Evolutionary conservation across 2,329 filamentous ascomycete genomes (phyloP).

Genomic region (Cladosporium sp.): DNA sequence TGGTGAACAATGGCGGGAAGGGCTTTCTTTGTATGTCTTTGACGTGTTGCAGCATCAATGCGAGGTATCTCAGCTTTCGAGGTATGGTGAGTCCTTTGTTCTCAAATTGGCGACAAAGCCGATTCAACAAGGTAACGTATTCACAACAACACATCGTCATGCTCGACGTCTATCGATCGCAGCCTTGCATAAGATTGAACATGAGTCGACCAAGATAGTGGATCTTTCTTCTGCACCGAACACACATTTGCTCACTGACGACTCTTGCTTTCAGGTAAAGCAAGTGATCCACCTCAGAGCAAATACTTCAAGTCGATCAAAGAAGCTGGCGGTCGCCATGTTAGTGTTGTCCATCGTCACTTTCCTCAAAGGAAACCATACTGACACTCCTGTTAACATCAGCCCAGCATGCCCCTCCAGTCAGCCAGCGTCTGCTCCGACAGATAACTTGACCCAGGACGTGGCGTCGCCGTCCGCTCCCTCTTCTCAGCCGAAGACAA

Average conservation of each 20-base stretch:
- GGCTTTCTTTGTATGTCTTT: too few species aligned
- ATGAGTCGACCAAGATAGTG: not conserved
- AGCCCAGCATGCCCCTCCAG: not conserved
- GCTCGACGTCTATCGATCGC: not conserved
- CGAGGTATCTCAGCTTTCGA: not conserved
- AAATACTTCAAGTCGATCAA: too few species aligned
- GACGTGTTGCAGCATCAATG: too few species aligned
- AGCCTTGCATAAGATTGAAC: too few species aligned
- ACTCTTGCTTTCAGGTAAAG: not conserved
- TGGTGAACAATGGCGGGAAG: not conserved
- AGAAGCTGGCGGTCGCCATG: too few species aligned
- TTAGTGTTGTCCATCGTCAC: not conserved
- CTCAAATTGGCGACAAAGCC: not conserved
- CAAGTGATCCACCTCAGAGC: not conserved
- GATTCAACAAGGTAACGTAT: not conserved
- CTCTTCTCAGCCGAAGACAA: not conserved
- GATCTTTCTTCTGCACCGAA: not conserved
- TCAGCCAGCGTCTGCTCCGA: not conserved
- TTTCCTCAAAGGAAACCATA: not conserved
- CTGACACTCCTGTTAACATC: not conserved
- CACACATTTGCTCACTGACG: not conserved
- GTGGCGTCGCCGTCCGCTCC: not conserved
- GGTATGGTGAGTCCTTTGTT: not conserved
- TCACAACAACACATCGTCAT: not conserved
- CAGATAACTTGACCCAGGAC: not conserved